Evolutionary conservation across 163 green algal genomes (phyloP).

Genomic region (Prototheca wickerhamii): DNA sequence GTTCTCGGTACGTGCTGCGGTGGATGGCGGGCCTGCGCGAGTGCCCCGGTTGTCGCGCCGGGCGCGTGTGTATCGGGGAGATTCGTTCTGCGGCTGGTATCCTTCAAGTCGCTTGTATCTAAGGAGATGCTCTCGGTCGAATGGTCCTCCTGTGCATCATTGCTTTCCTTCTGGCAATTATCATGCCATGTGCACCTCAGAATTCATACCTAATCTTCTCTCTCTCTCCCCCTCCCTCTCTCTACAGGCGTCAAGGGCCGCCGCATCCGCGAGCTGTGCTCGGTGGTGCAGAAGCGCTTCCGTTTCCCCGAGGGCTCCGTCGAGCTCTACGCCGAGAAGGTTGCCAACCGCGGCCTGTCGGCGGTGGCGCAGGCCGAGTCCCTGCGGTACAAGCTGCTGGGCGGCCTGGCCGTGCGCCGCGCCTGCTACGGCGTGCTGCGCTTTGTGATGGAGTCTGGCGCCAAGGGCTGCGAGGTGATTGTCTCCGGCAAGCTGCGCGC

Average conservation of each 20-base stretch:
- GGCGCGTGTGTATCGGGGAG: too few species aligned
- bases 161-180: too few species aligned
- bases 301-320: conserved; percentile 82
- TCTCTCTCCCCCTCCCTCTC: neutral
- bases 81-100: too few species aligned
- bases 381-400: conserved; percentile 99
- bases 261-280: conserved; percentile 96
- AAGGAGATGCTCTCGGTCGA: too few species aligned
- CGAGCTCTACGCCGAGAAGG: conserved; percentile 84
- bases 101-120: too few species aligned
- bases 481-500: conserved; percentile 96
- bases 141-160: too few species aligned
- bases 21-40: neutral
- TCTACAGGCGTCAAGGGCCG: conserved; percentile 91
- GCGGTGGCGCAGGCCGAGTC: conserved; percentile 97
- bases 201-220: neutral
- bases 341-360: conserved; percentile 97
- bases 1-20: conserved; percentile 76
- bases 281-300: conserved; percentile 98
- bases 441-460: conserved; percentile 98
- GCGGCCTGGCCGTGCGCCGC: conserved; percentile 93
- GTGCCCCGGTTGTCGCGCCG: neutral
- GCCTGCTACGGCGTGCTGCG: conserved; percentile 99
- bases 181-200: neutral
- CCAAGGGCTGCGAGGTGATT: conserved; percentile 99